phyloP scores from a whole-genome alignment of 805 yeast species.

The Spathaspora boniae region DNA sequence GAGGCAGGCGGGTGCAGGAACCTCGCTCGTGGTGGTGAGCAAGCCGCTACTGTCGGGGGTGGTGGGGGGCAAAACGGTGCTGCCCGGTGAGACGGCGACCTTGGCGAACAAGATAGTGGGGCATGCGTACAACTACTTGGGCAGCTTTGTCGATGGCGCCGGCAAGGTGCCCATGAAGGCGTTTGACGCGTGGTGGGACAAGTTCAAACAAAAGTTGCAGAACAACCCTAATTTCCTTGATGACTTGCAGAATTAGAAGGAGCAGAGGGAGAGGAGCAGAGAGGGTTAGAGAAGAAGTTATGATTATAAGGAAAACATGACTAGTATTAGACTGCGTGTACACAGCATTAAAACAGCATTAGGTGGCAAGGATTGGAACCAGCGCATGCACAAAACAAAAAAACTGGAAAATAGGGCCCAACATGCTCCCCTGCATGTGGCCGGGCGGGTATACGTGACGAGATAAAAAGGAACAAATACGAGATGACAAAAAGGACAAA shows the following conservation, averaged over 20 bases:
- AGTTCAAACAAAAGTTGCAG: slow-evolving; percentile 68
- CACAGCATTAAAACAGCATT: neutral
- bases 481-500: neutral
- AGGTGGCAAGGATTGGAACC: neutral
- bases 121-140: slow-evolving; percentile 86
- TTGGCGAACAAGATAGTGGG: slow-evolving; percentile 86
- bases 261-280: neutral
- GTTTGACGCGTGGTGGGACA: slow-evolving; percentile 95
- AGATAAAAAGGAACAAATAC: neutral
- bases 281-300: neutral
- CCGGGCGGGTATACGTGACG: too few species aligned
- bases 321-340: neutral
- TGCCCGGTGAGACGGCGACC: slow-evolving; percentile 38
- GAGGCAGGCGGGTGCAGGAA: slow-evolving; percentile 14
- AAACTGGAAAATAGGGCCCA: neutral
- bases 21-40: slow-evolving; percentile 19
- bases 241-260: slow-evolving; percentile 19
- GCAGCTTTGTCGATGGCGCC: slow-evolving; percentile 76
- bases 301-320: neutral
- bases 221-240: slow-evolving; percentile 84
- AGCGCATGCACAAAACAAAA: neutral
- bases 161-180: slow-evolving; percentile 85
- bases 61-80: too few species aligned
- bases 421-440: too few species aligned
- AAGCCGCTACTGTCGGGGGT: slow-evolving; percentile 8